Evolutionary conservation across 768 basidiomycete species (phyloP).

Genomic region (Trametopsis cervina): DNA sequence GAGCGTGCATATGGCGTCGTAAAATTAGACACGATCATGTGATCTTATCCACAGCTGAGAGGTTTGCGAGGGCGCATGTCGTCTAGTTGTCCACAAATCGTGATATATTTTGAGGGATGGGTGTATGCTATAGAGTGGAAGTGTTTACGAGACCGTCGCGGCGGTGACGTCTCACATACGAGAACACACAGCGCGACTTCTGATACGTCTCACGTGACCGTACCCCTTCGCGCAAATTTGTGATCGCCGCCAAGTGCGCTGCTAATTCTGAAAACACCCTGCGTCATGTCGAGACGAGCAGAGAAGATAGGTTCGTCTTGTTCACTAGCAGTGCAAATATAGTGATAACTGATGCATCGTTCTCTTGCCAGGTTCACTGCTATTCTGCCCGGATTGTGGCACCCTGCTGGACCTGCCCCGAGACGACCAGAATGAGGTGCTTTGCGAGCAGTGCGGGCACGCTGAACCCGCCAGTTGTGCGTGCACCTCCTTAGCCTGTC

Average conservation of each 20-base stretch:
- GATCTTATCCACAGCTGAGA: no score
- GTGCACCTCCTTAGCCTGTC: conserved; percentile 25
- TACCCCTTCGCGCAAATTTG: neutral
- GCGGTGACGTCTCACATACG: no score
- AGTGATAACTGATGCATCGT: neutral
- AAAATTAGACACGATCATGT: no score
- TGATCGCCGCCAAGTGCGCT: neutral
- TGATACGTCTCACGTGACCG: neutral
- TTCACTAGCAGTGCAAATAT: neutral
- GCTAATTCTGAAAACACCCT: no score
- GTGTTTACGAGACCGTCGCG: no score
- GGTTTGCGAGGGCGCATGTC: no score
- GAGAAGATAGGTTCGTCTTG: conserved; percentile 40
- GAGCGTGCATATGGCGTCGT: no score
- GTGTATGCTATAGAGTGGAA: no score
- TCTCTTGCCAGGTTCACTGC: conserved; percentile 62
- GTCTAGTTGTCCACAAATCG: no score
- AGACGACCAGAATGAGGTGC: conserved; percentile 65
- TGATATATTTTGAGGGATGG: no score
- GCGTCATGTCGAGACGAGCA: conserved; percentile 24
- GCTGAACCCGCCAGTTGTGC: conserved; percentile 84
- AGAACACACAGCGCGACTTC: no score
- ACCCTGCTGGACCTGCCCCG: conserved; percentile 80
- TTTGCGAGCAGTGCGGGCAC: conserved; percentile 85
- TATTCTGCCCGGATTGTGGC: conserved; percentile 93